A percentile compares a stretch with the other conserved stretches of the same genome.
Evolutionary conservation across 2,329 filamentous ascomycete genomes (phyloP).

Genomic region (Cladosporium sp.): DNA sequence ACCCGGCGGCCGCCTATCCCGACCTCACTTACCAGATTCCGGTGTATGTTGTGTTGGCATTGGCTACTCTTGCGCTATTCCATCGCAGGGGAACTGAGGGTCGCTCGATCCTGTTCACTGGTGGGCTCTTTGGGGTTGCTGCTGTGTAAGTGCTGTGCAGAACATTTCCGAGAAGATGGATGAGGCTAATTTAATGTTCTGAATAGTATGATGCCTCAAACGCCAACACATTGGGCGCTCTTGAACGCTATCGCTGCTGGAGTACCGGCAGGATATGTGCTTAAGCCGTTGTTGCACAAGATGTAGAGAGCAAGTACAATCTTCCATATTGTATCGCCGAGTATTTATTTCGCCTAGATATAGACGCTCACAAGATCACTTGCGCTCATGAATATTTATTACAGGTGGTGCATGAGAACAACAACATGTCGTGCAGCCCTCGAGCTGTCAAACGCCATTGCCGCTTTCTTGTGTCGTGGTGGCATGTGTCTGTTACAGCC

Average conservation of each 20-base stretch:
- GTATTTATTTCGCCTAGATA: neutral
- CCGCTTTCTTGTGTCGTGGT: neutral
- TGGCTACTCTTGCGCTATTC: slow-evolving; percentile 5
- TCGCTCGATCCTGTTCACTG: slow-evolving; percentile 12
- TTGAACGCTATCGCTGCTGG: slow-evolving; percentile 15
- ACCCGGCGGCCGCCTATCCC: slow-evolving; percentile 1
- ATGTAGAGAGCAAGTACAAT: neutral
- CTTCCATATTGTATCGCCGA: neutral
- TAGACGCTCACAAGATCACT: neutral
- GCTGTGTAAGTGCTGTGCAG: slow-evolving; percentile 7
- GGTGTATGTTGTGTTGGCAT: neutral
- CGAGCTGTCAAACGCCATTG: neutral
- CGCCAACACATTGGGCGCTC: slow-evolving; percentile 15
- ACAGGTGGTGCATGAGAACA: neutral
- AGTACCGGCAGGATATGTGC: slow-evolving; percentile 7
- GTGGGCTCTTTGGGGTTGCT: slow-evolving; percentile 15
- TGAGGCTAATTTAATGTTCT: neutral
- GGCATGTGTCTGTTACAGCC: neutral
- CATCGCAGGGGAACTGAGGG: slow-evolving; percentile 8
- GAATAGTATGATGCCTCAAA: slow-evolving; percentile 8
- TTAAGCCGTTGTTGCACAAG: slow-evolving; percentile 7
- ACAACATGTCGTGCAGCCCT: neutral
- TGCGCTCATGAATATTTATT: neutral
- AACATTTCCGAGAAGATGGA: neutral
- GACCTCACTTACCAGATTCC: slow-evolving; percentile 1